Evolutionary conservation across 176 grass and related monocot species (phyloP).

Genomic region (Carex kokanica): DNA sequence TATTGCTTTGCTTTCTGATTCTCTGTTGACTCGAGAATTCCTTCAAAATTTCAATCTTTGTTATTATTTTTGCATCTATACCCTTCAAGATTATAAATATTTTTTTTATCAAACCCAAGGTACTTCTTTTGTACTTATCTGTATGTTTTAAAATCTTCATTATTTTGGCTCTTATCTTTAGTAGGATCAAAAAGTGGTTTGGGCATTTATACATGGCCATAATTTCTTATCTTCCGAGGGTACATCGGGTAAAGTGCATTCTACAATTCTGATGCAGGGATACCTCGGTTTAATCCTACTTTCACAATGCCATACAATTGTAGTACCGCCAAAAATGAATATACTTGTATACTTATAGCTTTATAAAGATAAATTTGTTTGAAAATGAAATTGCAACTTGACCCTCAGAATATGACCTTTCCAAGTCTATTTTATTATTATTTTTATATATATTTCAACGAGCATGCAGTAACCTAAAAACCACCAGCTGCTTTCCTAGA

Average conservation of each 20-base stretch:
- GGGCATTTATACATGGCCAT: neutral
- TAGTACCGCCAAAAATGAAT: neutral
- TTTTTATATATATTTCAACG: neutral
- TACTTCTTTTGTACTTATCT: neutral
- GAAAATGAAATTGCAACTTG: constrained; percentile 17
- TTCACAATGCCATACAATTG: neutral
- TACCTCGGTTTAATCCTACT: neutral
- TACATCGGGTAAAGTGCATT: neutral
- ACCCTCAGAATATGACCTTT: neutral
- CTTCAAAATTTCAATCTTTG: neutral
- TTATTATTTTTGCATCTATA: neutral
- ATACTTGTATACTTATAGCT: neutral
- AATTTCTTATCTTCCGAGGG: neutral
- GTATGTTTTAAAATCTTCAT: neutral
- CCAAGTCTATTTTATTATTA: too few relatives aligned
- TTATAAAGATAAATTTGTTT: neutral
- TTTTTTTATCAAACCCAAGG: too few relatives aligned
- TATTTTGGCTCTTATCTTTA: neutral
- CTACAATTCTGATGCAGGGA: neutral
- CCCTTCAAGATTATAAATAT: neutral
- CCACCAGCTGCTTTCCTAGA: constrained; percentile 1
- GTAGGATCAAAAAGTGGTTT: neutral
- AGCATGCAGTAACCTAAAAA: neutral
- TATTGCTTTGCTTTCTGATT: neutral
- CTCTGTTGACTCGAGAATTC: neutral